Base-by-base conservation (phyloP, 164 flowering plant species). In the Magnolia changhungtana region DNA sequence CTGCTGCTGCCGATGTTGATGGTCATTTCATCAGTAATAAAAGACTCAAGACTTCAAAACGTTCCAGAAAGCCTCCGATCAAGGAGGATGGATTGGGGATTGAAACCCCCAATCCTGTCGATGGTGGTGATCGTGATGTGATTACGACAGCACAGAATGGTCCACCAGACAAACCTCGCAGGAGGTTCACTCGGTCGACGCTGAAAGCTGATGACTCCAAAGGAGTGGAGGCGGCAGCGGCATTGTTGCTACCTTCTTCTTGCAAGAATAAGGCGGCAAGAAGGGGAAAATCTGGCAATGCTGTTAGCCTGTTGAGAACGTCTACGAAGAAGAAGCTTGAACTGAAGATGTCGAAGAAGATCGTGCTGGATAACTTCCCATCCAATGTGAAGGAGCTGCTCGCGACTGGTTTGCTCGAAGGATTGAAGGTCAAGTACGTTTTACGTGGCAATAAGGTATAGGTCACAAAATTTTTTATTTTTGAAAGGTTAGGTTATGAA, bases 321-420 rank as follows among this genome's bases (percentile, higher is more conserved):
- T 31, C 80, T 14, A 49, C 66, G 0, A 59, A 49, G 8, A 78
- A 71, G 80, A 85, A 83, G 76, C 72, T 80, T 0, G 81, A 75
- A 58, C 74, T 71, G 80, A 84, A 82, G 76, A 78, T 77, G 83
- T 80, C 87, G 1, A 83, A 79, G 65, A 86, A 77, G 76, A 82
- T 84, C 74, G 78, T 66, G 8, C 59, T 71, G 65, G 83, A 67
- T 67, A 85, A 85, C 81, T 64, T 80, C 50, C 91, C 94, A 1
- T 8, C 79, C 2, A 89, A 74, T 67, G 73, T 88, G 50, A 87
- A 79, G 79, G 95, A 90, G 61, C 85, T 93, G 73, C 85, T 93
- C 18, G 86, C 81, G 8, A 89, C 90, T 3, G 91, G 96, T 50
- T 63, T 93, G 77, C 89, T 93, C 3, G 95, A 92, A 78, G 96